Conservation (phyloP, 2,329 filamentous ascomycete genomes). For the Aspergillus novofumigatus region DNA sequence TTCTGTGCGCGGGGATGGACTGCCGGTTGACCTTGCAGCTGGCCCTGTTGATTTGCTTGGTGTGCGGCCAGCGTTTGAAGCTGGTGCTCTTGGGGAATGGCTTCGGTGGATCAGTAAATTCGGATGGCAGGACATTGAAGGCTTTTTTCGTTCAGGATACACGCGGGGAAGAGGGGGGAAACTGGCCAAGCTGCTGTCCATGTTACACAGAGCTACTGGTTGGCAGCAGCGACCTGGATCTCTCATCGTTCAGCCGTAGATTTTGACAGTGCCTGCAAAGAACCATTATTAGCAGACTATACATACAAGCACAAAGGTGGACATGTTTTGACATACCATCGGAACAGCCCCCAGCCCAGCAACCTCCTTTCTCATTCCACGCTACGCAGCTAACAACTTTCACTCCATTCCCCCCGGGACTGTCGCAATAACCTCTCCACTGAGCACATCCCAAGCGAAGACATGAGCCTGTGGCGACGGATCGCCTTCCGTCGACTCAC, state of each 20-base stretch:
- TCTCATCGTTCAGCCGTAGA: neutral
- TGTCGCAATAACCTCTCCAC: constrained; percentile 62
- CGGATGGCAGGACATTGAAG: neutral
- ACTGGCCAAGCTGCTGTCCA: neutral
- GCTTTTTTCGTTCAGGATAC: neutral
- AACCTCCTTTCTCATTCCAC: constrained; percentile 40
- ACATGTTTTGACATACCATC: constrained; percentile 29
- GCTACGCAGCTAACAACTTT: constrained; percentile 44
- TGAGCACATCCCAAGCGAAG: constrained; percentile 76
- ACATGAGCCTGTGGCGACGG: constrained; percentile 25
- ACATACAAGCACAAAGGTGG: neutral
- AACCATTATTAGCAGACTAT: neutral
- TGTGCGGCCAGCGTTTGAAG: neutral
- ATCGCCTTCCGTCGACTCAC: constrained; percentile 53
- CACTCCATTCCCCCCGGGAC: constrained; percentile 45
- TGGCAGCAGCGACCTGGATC: neutral
- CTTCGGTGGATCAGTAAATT: neutral
- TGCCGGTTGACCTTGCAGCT: neutral
- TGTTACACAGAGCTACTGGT: neutral
- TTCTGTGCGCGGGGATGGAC: neutral
- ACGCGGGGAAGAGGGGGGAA: neutral
- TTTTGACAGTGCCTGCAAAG: constrained; percentile 1
- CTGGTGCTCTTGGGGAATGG: neutral
- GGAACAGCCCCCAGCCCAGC: constrained; percentile 40
- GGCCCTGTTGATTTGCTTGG: neutral